Evolutionary conservation across 1,284 basidiomycete genomes (phyloP).

Genomic region (Ceratorhiza oryzae-sativae): DNA sequence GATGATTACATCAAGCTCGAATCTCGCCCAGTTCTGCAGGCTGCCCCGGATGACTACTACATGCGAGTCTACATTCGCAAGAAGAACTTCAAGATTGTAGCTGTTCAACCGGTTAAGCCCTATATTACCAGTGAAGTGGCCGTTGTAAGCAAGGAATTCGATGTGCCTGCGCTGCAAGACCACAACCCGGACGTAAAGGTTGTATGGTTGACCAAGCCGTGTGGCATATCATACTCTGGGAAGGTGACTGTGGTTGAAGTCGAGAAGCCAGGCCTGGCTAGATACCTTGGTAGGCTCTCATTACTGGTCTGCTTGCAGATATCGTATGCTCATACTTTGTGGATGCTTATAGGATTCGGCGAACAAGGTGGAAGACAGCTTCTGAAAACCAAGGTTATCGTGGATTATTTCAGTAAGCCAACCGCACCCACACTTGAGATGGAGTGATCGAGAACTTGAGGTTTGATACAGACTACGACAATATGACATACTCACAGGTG

Average conservation of each 20-base stretch:
- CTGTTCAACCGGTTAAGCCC: not conserved
- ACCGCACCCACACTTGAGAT: too few relatives aligned
- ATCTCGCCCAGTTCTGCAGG: conserved; percentile 3
- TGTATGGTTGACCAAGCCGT: conserved; percentile 26
- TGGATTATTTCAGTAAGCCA: conserved; percentile 37
- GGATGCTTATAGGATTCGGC: conserved; percentile 21
- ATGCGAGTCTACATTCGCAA: conserved; percentile 25
- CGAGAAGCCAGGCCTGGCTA: conserved; percentile 17
- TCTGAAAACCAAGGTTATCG: conserved; percentile 26
- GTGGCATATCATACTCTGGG: conserved; percentile 3
- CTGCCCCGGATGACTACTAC: not conserved
- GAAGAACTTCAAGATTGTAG: conserved; percentile 3
- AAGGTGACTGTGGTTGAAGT: conserved; percentile 21
- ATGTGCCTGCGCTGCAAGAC: not conserved
- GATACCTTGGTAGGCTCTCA: conserved; percentile 18
- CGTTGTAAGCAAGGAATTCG: not conserved
- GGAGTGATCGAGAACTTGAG: not conserved
- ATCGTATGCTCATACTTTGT: not conserved
- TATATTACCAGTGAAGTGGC: not conserved
- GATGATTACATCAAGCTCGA: conserved; percentile 35
- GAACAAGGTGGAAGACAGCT: conserved; percentile 40
- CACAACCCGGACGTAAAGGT: conserved; percentile 21
- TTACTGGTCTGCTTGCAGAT: not conserved
- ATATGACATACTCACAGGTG: conserved; percentile 35
- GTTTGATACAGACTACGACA: conserved; percentile 31